Evolutionary conservation across 2,329 filamentous ascomycete genomes (phyloP).

Genomic region (Aspergillus sp.): DNA sequence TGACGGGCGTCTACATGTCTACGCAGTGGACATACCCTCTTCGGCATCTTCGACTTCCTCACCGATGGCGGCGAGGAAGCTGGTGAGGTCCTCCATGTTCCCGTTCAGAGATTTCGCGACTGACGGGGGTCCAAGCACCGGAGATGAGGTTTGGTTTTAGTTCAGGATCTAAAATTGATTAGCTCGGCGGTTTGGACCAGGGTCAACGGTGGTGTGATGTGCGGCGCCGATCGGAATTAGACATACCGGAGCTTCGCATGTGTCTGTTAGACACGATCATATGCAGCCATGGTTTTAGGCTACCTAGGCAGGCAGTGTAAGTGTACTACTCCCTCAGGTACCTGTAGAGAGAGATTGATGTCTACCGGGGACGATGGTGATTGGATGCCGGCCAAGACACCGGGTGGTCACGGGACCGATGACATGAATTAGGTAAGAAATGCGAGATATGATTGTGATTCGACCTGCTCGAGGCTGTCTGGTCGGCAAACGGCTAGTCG

Average conservation of each 20-base stretch:
- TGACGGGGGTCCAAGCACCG: background rate
- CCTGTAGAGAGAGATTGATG: too few species aligned
- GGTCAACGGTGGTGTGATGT: background rate
- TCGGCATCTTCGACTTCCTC: constrained; percentile 56
- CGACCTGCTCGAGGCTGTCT: background rate
- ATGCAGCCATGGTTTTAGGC: background rate
- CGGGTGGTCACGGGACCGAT: background rate
- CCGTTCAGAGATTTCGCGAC: background rate
- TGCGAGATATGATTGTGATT: background rate
- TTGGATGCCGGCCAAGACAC: background rate
- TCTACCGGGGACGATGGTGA: background rate
- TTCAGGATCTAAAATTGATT: background rate
- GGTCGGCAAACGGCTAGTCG: background rate
- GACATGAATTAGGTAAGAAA: background rate
- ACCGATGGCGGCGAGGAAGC: constrained; percentile 45
- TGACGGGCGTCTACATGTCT: background rate
- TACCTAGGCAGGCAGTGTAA: background rate
- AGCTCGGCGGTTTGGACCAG: background rate
- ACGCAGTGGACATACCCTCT: constrained; percentile 51
- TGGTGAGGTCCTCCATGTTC: constrained; percentile 21
- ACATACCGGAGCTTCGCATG: background rate
- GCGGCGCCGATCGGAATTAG: constrained; percentile 1
- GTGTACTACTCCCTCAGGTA: too few species aligned
- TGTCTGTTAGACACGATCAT: background rate
- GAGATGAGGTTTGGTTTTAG: background rate